Percentiles rank a stretch among this genome's conserved stretches.
phyloP scores from a whole-genome alignment of 2,329 filamentous ascomycete genomes.

The Camptophora hylomeconis region DNA sequence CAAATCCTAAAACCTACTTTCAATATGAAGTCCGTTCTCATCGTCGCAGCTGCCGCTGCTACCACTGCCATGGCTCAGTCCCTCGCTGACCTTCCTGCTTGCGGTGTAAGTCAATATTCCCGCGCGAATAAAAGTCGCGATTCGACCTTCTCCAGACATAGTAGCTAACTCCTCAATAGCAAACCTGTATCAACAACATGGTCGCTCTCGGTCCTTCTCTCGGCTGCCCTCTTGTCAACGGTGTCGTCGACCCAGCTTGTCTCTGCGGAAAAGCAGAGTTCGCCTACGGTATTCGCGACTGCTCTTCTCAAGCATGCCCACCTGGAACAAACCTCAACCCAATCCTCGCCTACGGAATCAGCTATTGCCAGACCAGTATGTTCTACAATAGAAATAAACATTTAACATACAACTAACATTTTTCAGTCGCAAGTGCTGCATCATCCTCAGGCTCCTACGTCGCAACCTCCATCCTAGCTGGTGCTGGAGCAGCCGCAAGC shows the following conservation, averaged over 20 bases:
- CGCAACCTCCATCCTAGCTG: conserved; percentile 9
- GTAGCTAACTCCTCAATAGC: conserved; percentile 21
- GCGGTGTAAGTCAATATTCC: conserved; percentile 17
- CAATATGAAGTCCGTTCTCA: conserved; percentile 20
- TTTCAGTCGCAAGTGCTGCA: conserved; percentile 3
- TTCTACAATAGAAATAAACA: not conserved
- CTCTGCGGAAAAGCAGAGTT: conserved; percentile 29
- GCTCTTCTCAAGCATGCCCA: conserved; percentile 31
- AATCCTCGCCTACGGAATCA: conserved; percentile 23
- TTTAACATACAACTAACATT: not conserved
- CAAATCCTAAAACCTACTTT: too few species aligned
- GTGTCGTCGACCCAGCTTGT: conserved; percentile 24
- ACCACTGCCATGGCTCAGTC: conserved; percentile 16
- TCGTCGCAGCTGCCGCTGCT: conserved; percentile 14
- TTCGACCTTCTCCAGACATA: too few species aligned
- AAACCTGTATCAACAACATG: conserved; percentile 34
- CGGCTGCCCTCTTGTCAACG: conserved; percentile 22
- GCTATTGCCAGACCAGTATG: conserved; percentile 23
- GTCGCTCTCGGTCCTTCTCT: conserved; percentile 25
- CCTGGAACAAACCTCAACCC: conserved; percentile 20
- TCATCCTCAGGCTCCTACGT: conserved; percentile 7
- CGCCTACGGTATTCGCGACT: conserved; percentile 33
- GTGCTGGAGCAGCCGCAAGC: conserved; percentile 1
- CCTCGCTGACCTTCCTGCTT: conserved; percentile 14
- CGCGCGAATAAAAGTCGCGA: not conserved